Base-by-base conservation (phyloP, 495 filamentous ascomycete species). In the Talaromyces proteolyticus region DNA sequence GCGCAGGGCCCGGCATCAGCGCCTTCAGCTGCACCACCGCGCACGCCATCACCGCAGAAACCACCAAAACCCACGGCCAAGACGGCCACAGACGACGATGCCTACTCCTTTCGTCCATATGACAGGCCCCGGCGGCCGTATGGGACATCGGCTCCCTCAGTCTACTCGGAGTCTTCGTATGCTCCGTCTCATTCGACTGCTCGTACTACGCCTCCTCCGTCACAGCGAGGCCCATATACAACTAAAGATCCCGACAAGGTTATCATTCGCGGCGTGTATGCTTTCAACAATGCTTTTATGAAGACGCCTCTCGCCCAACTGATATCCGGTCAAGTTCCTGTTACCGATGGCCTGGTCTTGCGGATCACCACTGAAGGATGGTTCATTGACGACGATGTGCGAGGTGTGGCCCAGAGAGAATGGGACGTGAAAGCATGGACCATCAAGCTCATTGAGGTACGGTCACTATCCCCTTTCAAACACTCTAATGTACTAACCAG, bases 391-490 rank as follows among this genome's bases (percentile, higher is more conserved):
- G 94, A 97, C 62, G 93, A 96, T 57, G 73, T 96, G 34, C 82
- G 90, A 16, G 83, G 83, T 37, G 86, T 95, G 2, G 82, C 86
- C 17, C 89, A 95, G 63, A 79, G 93, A 43, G 94, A 97, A 69
- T 98, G 94, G 94, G 93, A 98, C 62, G 79, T 96, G 64, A 96
- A 96, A 62, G 91, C 92, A 16, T 96, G 93, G 93, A 95, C 89
- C 11, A 78, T 98, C 68, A 96, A 91, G 66, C 72, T 84, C 21
- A 82, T 93, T 55, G 93, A 98, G 74, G 84, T 96, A 64, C 91
- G 88, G 82, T 91, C 86, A 56, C 83, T 44, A 21, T 16, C 10
- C 6, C 10, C 86, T 19, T 73, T 76, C 25, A 29, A 29, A 5
- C 6, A 29, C 5, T 5, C 5, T 6, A 29, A 29, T 29, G 25